These are phyloP conservation scores for Talaromyces sp. DNA, from an alignment of 2,329 filamentous ascomycete genomes.

Conservation along the genomic window DNA sequence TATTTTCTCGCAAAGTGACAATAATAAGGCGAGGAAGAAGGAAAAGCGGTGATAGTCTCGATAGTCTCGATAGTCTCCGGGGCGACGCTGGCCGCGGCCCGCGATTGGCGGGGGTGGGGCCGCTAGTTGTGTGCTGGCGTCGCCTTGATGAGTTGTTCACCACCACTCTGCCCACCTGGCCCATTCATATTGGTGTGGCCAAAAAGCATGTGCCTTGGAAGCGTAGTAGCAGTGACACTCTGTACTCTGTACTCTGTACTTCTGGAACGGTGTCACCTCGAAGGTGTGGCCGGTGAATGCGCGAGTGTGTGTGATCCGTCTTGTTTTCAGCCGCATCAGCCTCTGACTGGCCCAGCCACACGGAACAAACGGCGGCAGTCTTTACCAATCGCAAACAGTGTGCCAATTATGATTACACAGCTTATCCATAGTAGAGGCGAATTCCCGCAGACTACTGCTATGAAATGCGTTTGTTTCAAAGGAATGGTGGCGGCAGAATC, in stretches of 20 bases:
- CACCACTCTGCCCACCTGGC: neutral
- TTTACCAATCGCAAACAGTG: too few relatives aligned
- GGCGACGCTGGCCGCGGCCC: constrained; percentile 3
- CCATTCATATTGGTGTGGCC: too few relatives aligned
- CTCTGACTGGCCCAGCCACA: neutral
- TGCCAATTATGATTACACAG: neutral
- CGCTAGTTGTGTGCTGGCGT: constrained; percentile 10
- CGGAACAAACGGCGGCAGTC: neutral
- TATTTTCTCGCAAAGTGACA: too few relatives aligned
- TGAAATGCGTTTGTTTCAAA: too few relatives aligned
- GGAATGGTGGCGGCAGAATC: too few relatives aligned
- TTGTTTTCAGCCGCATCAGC: neutral
- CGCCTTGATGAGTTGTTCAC: constrained; percentile 12
- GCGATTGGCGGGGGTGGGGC: constrained; percentile 9
- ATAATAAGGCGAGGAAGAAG: too few relatives aligned
- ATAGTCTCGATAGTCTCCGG: constrained; percentile 8
- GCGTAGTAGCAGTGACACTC: neutral
- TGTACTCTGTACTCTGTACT: neutral
- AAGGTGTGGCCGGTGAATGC: neutral
- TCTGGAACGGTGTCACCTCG: neutral
- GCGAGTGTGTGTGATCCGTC: neutral
- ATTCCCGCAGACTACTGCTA: neutral
- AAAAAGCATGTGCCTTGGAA: neutral
- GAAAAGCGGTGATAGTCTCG: constrained; percentile 1
- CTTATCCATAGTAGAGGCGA: neutral